Percentiles rank a stretch among this genome's conserved stretches.
Evolutionary conservation across 2,329 filamentous ascomycete species (phyloP).

Genomic region (Scorias spongiosa): DNA sequence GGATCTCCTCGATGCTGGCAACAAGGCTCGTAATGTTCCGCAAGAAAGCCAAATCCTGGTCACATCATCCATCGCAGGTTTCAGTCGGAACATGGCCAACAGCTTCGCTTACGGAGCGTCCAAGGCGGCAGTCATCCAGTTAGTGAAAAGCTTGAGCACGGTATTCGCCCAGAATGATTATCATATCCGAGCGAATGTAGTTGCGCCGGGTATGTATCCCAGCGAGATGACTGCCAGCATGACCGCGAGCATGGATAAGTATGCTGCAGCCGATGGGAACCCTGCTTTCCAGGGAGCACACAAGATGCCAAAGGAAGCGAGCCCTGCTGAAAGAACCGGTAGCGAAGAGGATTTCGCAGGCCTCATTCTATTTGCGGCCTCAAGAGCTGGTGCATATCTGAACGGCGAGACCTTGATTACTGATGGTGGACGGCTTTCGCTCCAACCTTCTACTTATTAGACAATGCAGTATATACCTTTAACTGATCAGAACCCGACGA

Average conservation of each 20-base stretch:
- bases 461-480: not conserved
- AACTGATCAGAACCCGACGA: too few relatives aligned
- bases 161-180: conserved; percentile 22
- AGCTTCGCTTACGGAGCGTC: conserved; percentile 31
- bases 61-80: conserved; percentile 33
- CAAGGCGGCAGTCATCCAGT: conserved; percentile 33
- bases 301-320: conserved; percentile 28
- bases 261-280: conserved; percentile 7
- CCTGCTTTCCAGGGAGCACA: conserved; percentile 34
- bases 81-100: conserved; percentile 22
- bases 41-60: conserved; percentile 30
- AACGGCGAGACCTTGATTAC: conserved; percentile 49
- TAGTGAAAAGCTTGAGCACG: conserved; percentile 36
- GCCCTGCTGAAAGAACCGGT: conserved; percentile 46
- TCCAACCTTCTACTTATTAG: conserved; percentile 41
- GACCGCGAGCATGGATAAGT: conserved; percentile 9
- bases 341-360: conserved; percentile 47
- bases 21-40: conserved; percentile 23
- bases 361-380: conserved; percentile 49
- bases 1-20: conserved; percentile 25
- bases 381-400: conserved; percentile 48
- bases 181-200: conserved; percentile 34
- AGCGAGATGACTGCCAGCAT: conserved; percentile 14
- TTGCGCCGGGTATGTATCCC: conserved; percentile 30
- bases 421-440: conserved; percentile 46